Conservation (phyloP, 2,329 filamentous ascomycete species). For the Keithomyces neogunnii region DNA sequence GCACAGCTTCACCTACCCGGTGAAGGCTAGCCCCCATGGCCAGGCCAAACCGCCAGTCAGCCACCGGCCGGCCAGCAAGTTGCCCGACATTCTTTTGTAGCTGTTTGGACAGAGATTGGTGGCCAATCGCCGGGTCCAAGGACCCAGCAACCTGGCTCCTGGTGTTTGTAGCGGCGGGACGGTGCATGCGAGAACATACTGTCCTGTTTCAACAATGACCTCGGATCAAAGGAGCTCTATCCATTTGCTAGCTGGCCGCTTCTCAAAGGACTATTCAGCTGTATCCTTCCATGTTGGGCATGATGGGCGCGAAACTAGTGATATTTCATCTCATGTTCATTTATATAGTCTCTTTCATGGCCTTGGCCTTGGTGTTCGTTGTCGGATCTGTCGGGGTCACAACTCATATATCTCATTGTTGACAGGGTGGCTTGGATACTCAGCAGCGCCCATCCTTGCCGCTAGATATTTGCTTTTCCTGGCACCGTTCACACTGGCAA, state of each 20-base stretch:
- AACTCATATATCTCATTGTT: not conserved
- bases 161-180: not conserved
- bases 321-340: too few species aligned
- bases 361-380: not conserved
- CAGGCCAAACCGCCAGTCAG: not conserved
- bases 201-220: not conserved
- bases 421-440: not conserved
- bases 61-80: not conserved
- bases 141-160: not conserved
- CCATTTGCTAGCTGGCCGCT: not conserved
- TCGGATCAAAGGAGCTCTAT: not conserved
- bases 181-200: constrained; percentile 2
- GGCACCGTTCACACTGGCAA: not conserved
- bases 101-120: not conserved
- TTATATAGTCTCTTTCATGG: not conserved
- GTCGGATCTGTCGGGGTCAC: not conserved
- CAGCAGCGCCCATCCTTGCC: constrained; percentile 2
- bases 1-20: not conserved
- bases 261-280: not conserved
- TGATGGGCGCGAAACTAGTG: not conserved
- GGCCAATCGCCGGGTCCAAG: not conserved
- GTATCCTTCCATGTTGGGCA: not conserved
- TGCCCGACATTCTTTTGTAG: not conserved
- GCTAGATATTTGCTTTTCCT: constrained; percentile 2
- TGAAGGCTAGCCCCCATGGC: not conserved